Evolutionary conservation across 1,284 basidiomycete genomes (phyloP).

Genomic region (Lignosus rhinocerotis): DNA sequence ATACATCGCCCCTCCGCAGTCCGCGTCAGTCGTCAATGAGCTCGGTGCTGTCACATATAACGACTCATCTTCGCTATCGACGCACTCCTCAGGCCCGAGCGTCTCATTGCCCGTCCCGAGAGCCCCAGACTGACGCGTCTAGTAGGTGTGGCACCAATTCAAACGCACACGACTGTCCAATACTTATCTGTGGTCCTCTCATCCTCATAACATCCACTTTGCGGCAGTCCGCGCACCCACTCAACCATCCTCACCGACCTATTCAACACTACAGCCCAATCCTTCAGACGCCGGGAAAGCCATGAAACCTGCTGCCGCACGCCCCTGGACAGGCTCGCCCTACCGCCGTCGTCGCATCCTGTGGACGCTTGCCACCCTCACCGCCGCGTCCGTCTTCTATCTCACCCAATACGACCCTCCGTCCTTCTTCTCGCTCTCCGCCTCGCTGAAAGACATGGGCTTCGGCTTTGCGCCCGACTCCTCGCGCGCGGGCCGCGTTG

Average conservation of each 20-base stretch:
- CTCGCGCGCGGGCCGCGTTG: conserved; percentile 30
- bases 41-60: too few relatives aligned
- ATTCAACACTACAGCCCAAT: too few relatives aligned
- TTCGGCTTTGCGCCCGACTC: conserved; percentile 28
- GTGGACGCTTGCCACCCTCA: conserved; percentile 32
- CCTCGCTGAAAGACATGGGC: conserved; percentile 32
- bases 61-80: neutral
- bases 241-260: too few relatives aligned
- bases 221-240: too few relatives aligned
- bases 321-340: conserved; percentile 27
- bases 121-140: neutral
- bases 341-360: conserved; percentile 48
- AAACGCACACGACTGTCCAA: neutral
- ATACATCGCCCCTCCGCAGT: too few relatives aligned
- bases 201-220: neutral
- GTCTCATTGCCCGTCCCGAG: neutral
- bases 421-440: conserved; percentile 37
- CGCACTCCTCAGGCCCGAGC: neutral
- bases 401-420: conserved; percentile 25
- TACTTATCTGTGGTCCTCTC: neutral
- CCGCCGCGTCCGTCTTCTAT: conserved; percentile 34
- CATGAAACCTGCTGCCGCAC: neutral
- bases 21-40: too few relatives aligned
- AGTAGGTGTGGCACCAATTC: too few relatives aligned
- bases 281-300: neutral